phyloP scores from a whole-genome alignment of 768 basidiomycete genomes.

The Steccherinum ochraceum region DNA sequence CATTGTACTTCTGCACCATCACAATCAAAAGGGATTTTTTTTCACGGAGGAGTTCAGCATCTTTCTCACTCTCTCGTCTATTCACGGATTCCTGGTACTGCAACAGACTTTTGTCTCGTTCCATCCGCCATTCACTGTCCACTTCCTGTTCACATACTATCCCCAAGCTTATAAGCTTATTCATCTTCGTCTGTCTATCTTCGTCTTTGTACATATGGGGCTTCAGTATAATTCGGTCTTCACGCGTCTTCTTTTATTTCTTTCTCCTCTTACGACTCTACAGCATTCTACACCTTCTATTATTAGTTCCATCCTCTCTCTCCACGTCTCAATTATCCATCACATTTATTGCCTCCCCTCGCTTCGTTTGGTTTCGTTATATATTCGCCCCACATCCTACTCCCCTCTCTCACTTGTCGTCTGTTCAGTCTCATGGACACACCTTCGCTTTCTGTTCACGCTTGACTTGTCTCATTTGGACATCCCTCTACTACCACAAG shows the following conservation, averaged over 20 bases:
- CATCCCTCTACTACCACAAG: no score
- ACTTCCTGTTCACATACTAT: background rate
- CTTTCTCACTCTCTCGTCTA: background rate
- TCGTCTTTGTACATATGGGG: background rate
- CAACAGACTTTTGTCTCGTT: no score
- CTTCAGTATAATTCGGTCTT: background rate
- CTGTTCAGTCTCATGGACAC: background rate
- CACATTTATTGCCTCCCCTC: background rate
- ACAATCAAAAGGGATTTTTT: background rate
- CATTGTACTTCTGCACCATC: conserved; percentile 1
- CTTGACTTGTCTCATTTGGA: no score
- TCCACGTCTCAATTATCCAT: background rate
- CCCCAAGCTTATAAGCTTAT: background rate
- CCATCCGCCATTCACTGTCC: no score
- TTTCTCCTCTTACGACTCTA: background rate
- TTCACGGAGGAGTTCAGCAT: no score
- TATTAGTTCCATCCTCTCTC: background rate
- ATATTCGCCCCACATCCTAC: background rate
- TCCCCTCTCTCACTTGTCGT: background rate
- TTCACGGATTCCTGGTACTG: no score
- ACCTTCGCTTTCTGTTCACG: no score
- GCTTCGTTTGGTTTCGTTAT: background rate
- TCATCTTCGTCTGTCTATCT: background rate
- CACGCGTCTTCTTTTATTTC: background rate
- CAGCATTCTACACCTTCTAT: background rate